phyloP scores from a whole-genome alignment of 1,139 yeast species.

The Zygoascus sp. region DNA sequence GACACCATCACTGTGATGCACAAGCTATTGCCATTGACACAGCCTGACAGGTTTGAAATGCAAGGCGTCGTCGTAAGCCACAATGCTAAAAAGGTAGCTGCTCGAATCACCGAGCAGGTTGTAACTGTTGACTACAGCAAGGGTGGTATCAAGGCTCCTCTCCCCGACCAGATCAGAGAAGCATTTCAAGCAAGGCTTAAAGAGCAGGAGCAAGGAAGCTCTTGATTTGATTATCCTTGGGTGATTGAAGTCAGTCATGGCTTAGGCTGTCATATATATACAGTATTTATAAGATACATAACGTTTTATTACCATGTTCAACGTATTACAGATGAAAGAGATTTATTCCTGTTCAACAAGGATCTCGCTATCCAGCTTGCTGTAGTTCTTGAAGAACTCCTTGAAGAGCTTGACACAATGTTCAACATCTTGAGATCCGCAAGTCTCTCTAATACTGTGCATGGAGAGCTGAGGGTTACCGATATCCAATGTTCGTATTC shows the following conservation, averaged over 20 bases:
- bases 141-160: constrained; percentile 32
- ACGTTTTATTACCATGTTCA: too few relatives aligned
- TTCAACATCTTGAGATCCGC: constrained; percentile 72
- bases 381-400: constrained; percentile 48
- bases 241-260: too few relatives aligned
- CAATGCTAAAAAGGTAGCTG: constrained; percentile 33
- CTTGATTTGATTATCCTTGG: too few relatives aligned
- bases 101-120: constrained; percentile 32
- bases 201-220: constrained; percentile 9
- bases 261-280: too few relatives aligned
- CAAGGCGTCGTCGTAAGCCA: constrained; percentile 38
- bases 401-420: constrained; percentile 58
- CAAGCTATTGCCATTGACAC: constrained; percentile 27
- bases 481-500: constrained; percentile 82
- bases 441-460: constrained; percentile 95
- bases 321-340: too few relatives aligned
- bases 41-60: constrained; percentile 30
- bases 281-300: too few relatives aligned
- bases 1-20: constrained; percentile 34
- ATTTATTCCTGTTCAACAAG: constrained; percentile 21
- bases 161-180: constrained; percentile 26
- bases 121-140: constrained; percentile 34
- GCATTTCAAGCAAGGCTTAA: constrained; percentile 17
- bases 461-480: constrained; percentile 94
- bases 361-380: constrained; percentile 25